Conservation (phyloP, 306 rosid species). For the Abrus precatorius region DNA sequence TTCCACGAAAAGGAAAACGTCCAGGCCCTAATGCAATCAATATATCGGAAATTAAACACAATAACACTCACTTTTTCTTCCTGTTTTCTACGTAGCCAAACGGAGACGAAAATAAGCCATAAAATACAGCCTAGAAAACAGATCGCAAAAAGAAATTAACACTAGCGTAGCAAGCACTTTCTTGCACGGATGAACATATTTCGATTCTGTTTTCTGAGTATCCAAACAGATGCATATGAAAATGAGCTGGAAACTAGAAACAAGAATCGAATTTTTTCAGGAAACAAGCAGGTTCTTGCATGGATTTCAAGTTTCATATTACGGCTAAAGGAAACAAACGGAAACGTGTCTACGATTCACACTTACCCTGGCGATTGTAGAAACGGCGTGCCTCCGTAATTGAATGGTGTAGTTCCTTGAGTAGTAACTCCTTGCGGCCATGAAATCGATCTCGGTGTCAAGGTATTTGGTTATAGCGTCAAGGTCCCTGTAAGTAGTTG, state of each 20-base stretch:
- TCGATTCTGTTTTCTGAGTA: no score
- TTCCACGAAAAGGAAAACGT: no score
- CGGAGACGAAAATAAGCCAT: not conserved
- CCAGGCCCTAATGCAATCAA: no score
- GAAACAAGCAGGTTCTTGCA: not conserved
- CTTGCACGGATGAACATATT: no score
- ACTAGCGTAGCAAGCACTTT: not conserved
- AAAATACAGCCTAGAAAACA: not conserved
- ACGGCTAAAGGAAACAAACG: not conserved
- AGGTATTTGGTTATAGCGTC: not conserved
- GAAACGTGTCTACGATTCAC: not conserved
- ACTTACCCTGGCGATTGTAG: conserved; percentile 8
- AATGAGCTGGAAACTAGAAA: not conserved
- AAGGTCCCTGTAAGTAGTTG: not conserved
- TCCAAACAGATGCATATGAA: not conserved
- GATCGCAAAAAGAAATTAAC: not conserved
- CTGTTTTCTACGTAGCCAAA: not conserved
- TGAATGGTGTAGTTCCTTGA: fast-evolving
- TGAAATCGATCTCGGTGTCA: not conserved
- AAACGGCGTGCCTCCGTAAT: conserved; percentile 2
- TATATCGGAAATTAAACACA: not conserved
- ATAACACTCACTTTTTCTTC: not conserved
- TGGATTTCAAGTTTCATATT: not conserved
- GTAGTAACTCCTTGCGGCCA: not conserved
- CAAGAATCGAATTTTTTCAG: not conserved